Conservation (phyloP, 305 asterid species). For the Fraxinus greggii region DNA sequence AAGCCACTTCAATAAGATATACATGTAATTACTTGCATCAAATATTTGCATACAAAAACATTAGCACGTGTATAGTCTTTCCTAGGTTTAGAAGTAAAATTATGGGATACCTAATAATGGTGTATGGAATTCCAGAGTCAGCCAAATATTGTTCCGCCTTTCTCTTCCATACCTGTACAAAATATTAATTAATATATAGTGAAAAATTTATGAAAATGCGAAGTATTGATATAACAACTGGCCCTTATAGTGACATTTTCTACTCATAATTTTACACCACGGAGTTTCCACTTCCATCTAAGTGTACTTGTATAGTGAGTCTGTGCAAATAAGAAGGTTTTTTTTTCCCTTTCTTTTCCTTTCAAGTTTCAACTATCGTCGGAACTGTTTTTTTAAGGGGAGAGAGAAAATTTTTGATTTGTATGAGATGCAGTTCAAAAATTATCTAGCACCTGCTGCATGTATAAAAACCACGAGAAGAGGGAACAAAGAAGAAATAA, state of each 20-base stretch:
- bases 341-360: background rate
- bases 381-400: background rate
- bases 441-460: background rate
- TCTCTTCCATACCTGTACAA: slow-evolving; percentile 55
- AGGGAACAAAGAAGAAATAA: background rate
- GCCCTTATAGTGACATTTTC: background rate
- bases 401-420: background rate
- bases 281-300: background rate
- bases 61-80: background rate
- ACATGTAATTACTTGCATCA: background rate
- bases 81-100: background rate
- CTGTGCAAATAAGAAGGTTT: background rate
- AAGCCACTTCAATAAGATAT: background rate
- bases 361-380: background rate
- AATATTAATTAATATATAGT: background rate
- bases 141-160: slow-evolving; percentile 86
- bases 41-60: background rate
- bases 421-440: background rate
- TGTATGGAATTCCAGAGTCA: slow-evolving; percentile 83
- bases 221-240: background rate
- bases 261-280: background rate
- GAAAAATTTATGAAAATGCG: background rate
- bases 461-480: background rate
- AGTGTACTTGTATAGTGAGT: background rate
- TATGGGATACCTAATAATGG: slow-evolving; percentile 66